Evolutionary conservation across 2,329 filamentous ascomycete genomes (phyloP), one percentile per base, ranked within the genome.

Genomic region (Harringtonia aguacate): DNA sequence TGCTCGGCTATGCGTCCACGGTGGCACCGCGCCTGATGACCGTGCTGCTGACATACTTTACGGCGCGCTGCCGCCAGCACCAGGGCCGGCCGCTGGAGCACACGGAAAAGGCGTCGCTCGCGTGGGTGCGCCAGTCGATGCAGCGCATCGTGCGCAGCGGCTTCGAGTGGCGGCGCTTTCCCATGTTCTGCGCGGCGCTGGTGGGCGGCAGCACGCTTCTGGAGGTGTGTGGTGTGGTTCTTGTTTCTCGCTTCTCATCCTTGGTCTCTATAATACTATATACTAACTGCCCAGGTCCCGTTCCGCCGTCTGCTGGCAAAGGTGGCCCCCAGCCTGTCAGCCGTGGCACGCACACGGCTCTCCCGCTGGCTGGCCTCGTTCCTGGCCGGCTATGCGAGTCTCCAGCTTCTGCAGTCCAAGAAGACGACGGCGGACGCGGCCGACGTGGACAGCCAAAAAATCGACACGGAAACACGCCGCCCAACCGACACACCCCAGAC

Each of bases 121-220:
- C 43, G 9, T 18, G 35, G 8, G 10, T 45, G 10, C 21, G 40
- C 15, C 56, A 53, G 14, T 62, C 58, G 39, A 55, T 64, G 53
- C 56, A 43, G 43, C 61, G 55, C 36, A 70, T 77, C 45, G 55
- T 80, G 29, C 61, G 60, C 34, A 66, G 66, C 8, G 75, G 73
- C 3, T 59, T 80, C 15, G 72, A 75, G 36, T 61, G 64, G 44
- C 69, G 71, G 47, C 67, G 76, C 9, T 81, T 81, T 53, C 75
- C 78, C 36, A 66, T 75, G 4, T 81, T 81, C 55, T 81, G 77
- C 56, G 77, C 76, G 8, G 64, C 68, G 8, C 60, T 81, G 10
- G 70, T 76, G 33, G 78, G 77, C 29, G 76, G 77, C 33, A 73
- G 70, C 49, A 77, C 75, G 21, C 56, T 81, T n/a, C 56, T 81